Evolutionary conservation across 1,139 yeast genomes (phyloP), one percentile per base, ranked within the genome.

Genomic region (Scheffersomyces lignicola): DNA sequence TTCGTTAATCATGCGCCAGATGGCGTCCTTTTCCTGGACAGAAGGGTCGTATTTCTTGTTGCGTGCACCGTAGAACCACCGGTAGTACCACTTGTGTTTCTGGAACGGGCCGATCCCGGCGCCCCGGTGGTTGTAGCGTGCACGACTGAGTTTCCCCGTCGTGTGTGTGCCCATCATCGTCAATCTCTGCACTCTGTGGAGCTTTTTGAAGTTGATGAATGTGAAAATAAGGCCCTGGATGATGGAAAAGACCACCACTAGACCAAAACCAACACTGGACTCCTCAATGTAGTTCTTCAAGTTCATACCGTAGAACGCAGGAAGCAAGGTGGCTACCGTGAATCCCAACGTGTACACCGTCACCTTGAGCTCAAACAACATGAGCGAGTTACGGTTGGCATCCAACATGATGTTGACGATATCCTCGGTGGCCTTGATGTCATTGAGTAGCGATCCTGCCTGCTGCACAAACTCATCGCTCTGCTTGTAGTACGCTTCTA

Each of bases 401-500:
- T 94, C 99, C 36, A 94, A 64, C 39, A 94, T 88, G 49, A 94
- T 92, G 56, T 94, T 94, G 40, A 89, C 94, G 51, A 94, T 89
- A 55, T 94, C 99, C 54, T 94, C 98, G 0, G 99, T 92, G 11
- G 95, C 88, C 43, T 83, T 78, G 48, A 94, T 92, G 58, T 92
- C 95, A 44, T 81, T 77, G 23, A 87, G 79, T 37, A 89, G 65
- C 22, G 90, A 83, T 32, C 88, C 96, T 0, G 95, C 84, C 39
- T 88, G 89, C 56, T 92, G 99, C 3, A 92, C 98, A 51, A 88
- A 85, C 60, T 94, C 98, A 52, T 94, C 98, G 57, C 95, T 86
- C 51, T 92, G 97, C 41, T 88, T 86, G 61, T 88, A 89, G 62
- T 94, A 94, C 0, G 96, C 80, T 54, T 94, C 99, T 26, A 94